A percentile compares a stretch with the other conserved stretches of the same genome.
phyloP scores from a whole-genome alignment of 768 basidiomycete species.

The Hypsizygus marmoreus region DNA sequence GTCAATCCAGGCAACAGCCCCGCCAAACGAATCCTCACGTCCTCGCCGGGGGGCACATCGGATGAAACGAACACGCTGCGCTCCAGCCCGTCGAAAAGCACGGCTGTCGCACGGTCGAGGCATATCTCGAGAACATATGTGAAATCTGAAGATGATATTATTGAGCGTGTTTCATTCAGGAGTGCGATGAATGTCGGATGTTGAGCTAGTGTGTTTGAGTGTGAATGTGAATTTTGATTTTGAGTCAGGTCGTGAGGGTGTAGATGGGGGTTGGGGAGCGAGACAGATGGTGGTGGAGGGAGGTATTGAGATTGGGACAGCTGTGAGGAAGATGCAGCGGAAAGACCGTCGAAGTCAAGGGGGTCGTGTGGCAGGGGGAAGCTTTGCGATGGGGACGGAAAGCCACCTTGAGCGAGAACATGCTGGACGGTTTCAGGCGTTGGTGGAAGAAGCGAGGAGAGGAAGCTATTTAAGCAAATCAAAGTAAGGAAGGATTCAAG shows the following conservation, averaged over 20 bases:
- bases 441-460: slow-evolving; percentile 73
- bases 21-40: slow-evolving; percentile 67
- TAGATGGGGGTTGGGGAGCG: slow-evolving; percentile 15
- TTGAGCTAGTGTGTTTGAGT: slow-evolving; percentile 22
- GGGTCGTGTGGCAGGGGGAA: slow-evolving; percentile 32
- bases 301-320: slow-evolving; percentile 15
- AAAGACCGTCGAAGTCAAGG: slow-evolving; percentile 22
- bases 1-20: slow-evolving; percentile 80
- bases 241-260: too few relatives aligned
- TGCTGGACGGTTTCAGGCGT: slow-evolving; percentile 71
- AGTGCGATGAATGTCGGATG: slow-evolving; percentile 61
- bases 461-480: slow-evolving; percentile 49
- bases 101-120: slow-evolving; percentile 67
- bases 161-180: slow-evolving; percentile 65
- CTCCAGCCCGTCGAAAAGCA: slow-evolving; percentile 65
- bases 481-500: slow-evolving; percentile 1
- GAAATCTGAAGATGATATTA: slow-evolving; percentile 72
- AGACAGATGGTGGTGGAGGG: slow-evolving; percentile 10
- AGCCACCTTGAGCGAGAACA: slow-evolving; percentile 68
- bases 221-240: too few relatives aligned
- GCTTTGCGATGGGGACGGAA: slow-evolving; percentile 30
- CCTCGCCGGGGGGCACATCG: slow-evolving; percentile 28
- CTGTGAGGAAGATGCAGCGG: slow-evolving; percentile 18
- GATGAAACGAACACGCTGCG: slow-evolving; percentile 56
- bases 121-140: slow-evolving; percentile 68